Base-by-base conservation (phyloP, 1,139 yeast species). In the Candida freyschussii region DNA sequence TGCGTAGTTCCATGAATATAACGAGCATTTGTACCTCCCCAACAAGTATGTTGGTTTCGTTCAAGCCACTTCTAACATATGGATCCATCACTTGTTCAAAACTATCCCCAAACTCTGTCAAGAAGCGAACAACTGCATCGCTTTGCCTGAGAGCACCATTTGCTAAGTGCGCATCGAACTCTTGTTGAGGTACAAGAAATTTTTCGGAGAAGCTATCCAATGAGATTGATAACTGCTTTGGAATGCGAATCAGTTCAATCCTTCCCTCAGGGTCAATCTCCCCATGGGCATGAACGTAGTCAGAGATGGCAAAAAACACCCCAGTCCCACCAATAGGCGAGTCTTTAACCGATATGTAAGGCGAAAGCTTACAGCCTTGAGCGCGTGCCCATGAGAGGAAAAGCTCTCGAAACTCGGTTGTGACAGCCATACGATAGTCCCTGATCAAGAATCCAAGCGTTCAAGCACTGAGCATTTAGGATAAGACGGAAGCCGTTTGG, bases 221-320 rank as follows among this genome's bases (percentile, higher is more conserved):
- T 14, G 69, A 52, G 29, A 64, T 55, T 0, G 62, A 52, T 2
- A 54, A 30, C 0, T 17, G 16, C 9, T 47, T 36, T 0, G 75
- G 73, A 4, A 69, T 55, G 30, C 70, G 47, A 24, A 68, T 44
- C n/a, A 67, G 48, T 27, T 58, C 48, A 29, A 49, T 42, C 41
- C 38, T 39, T 3, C 45, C 51, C n/a, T 36, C 44, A 4, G 32
- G 33, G 3, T 40, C 34, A 3, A 28, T 24, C 9, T 37, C 28
- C 4, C 39, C 33, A 13, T 27, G 19, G 4, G 32, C 26, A 13
- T 27, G 21, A 13, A 15, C 18, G 17, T 27, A 36, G 10, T 33
- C 26, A 3, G 26, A 24, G 3, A 43, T 13, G 17, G 50, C 41
- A 4, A 53, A 40, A 37, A 54, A 57, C 7, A 57, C 49, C 4